Evolutionary conservation across 2,329 filamentous ascomycete genomes (phyloP).

Genomic region (Verticillium longisporum): DNA sequence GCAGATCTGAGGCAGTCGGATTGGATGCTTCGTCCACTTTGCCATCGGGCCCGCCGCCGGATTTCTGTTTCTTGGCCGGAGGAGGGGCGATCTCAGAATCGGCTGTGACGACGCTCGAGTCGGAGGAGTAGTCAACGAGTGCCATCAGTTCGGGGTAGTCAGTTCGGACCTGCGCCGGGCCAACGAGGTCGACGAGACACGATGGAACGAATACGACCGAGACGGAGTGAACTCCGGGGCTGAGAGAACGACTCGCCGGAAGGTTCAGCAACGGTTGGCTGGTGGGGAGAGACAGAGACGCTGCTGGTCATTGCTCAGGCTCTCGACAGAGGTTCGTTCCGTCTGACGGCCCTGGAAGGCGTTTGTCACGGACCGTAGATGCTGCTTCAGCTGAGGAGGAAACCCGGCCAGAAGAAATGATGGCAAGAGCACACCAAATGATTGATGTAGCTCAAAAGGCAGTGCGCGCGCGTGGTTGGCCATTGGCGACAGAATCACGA

Average conservation of each 20-base stretch:
- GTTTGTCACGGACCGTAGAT: not conserved
- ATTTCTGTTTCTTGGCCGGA: conserved; percentile 30
- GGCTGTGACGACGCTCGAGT: conserved; percentile 19
- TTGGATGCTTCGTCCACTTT: not conserved
- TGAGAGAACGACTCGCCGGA: not conserved
- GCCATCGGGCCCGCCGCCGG: conserved; percentile 8
- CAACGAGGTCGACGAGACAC: not conserved
- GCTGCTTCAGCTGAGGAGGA: not conserved
- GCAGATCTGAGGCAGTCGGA: conserved; percentile 33
- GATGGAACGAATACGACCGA: not conserved
- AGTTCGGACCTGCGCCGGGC: not conserved
- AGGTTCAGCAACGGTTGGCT: not conserved
- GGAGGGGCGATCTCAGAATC: conserved; percentile 17
- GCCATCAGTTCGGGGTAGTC: conserved; percentile 35
- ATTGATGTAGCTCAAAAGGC: not conserved
- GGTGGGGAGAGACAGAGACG: not conserved
- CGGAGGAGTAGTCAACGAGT: conserved; percentile 61
- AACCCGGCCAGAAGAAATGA: too few species aligned
- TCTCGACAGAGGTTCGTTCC: not conserved
- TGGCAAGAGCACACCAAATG: too few species aligned
- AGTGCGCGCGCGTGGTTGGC: not conserved
- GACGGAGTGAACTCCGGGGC: not conserved
- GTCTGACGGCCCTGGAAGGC: not conserved
- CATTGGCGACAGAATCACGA: not conserved
- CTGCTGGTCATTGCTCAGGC: too few species aligned